Percentiles rank a stretch among this genome's conserved stretches.
Evolutionary conservation across 2,329 filamentous ascomycete genomes (phyloP).

Genomic region (Ambrosiella xylebori): DNA sequence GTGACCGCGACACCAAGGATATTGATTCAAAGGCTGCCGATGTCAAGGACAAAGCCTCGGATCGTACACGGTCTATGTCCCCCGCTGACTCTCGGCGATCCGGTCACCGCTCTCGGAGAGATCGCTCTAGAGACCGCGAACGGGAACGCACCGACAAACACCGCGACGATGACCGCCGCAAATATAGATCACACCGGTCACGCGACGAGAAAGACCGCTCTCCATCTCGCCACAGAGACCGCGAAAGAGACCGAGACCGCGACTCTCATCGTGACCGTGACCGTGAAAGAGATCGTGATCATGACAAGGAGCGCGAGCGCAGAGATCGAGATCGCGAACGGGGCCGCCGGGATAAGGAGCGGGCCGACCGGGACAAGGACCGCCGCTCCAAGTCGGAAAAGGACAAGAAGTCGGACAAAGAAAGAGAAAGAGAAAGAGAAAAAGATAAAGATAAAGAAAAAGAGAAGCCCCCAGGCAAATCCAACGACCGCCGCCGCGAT

Average conservation of each 20-base stretch:
- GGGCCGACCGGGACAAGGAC: conserved; percentile 17
- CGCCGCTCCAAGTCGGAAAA: conserved; percentile 18
- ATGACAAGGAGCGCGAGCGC: conserved; percentile 12
- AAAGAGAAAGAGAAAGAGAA: conserved; percentile 15
- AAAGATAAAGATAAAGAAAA: neutral
- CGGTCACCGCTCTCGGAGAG: conserved; percentile 40
- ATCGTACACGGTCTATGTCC: conserved; percentile 48
- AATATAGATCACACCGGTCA: conserved; percentile 27
- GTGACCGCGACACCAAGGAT: conserved; percentile 32
- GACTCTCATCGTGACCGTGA: conserved; percentile 17
- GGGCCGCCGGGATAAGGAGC: conserved; percentile 22
- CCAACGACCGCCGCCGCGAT: conserved; percentile 19
- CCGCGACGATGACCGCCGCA: conserved; percentile 26
- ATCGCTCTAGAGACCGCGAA: conserved; percentile 27
- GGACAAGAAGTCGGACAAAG: conserved; percentile 12
- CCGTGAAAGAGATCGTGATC: conserved; percentile 15
- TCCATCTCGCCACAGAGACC: conserved; percentile 15
- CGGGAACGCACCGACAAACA: conserved; percentile 28
- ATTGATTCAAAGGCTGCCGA: conserved; percentile 31
- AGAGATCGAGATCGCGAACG: conserved; percentile 16
- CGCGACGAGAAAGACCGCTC: conserved; percentile 18
- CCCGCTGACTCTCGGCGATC: conserved; percentile 39
- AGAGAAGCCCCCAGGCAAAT: conserved; percentile 18
- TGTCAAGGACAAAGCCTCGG: conserved; percentile 28
- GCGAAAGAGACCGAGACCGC: conserved; percentile 18